Evolutionary conservation across 2,329 filamentous ascomycete genomes (phyloP).

Genomic region (Fusarium duplospermum): DNA sequence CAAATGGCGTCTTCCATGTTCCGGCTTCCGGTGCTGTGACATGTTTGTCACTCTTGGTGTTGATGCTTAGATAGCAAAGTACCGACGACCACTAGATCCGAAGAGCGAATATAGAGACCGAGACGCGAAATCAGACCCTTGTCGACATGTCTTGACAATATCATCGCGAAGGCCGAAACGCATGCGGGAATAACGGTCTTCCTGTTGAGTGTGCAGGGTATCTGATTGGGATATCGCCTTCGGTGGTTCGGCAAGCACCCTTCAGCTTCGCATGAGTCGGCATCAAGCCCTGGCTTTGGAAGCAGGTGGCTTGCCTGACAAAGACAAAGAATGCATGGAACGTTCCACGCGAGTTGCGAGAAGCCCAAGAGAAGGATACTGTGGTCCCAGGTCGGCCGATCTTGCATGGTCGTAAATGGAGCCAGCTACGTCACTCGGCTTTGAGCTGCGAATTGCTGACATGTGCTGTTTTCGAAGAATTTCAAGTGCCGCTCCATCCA

Average conservation of each 20-base stretch:
- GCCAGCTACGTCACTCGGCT: neutral
- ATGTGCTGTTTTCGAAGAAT: neutral
- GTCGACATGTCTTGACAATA: neutral
- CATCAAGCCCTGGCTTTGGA: slow-evolving; percentile 15
- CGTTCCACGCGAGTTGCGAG: neutral
- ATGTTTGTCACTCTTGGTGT: neutral
- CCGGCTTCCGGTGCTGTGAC: neutral
- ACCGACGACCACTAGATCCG: neutral
- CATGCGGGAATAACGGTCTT: neutral
- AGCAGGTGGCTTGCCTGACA: slow-evolving; percentile 27
- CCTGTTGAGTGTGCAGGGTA: neutral
- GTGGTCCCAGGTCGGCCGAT: slow-evolving; percentile 11
- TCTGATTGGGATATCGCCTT: neutral
- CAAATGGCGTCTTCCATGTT: neutral
- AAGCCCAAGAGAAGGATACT: neutral
- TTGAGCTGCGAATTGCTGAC: neutral
- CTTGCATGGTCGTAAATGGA: neutral
- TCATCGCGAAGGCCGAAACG: neutral
- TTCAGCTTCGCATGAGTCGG: slow-evolving; percentile 1
- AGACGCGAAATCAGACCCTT: neutral
- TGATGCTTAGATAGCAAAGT: neutral
- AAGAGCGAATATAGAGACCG: neutral
- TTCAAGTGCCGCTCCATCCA: slow-evolving; percentile 10
- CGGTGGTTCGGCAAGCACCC: slow-evolving; percentile 1
- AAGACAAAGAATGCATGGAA: slow-evolving; percentile 29